Percentiles rank a stretch among this genome's conserved stretches.
Conservation (phyloP, 495 filamentous ascomycete species). For the Delitschia confertaspora region DNA sequence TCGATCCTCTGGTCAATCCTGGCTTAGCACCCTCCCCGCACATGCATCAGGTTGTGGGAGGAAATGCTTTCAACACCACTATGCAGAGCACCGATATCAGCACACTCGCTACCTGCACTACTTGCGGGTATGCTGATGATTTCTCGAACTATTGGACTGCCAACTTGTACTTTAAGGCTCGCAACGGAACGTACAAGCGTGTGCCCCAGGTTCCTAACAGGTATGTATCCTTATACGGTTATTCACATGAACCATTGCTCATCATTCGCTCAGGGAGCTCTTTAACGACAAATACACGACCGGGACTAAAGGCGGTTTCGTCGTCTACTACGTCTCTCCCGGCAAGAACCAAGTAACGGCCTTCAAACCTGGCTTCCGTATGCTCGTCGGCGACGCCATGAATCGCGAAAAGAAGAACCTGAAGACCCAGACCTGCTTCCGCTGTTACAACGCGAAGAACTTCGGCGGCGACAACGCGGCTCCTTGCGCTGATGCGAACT, state of each 20-base stretch:
- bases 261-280: not conserved
- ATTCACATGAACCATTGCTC: not conserved
- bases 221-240: not conserved
- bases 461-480: constrained; percentile 22
- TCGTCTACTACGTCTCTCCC: constrained; percentile 21
- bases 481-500: constrained; percentile 15
- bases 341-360: constrained; percentile 16
- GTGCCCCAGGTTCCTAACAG: constrained; percentile 20
- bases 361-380: constrained; percentile 27
- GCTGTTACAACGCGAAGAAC: constrained; percentile 19
- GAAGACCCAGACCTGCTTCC: constrained; percentile 23
- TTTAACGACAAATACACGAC: constrained; percentile 20
- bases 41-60: constrained; percentile 24
- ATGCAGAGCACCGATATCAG: constrained; percentile 16
- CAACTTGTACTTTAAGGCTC: constrained; percentile 23
- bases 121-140: constrained; percentile 15
- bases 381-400: constrained; percentile 22
- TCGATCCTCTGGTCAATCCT: constrained; percentile 24
- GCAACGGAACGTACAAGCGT: constrained; percentile 23
- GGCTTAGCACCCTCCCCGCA: constrained; percentile 16
- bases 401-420: constrained; percentile 2
- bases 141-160: constrained; percentile 25
- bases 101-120: constrained; percentile 15
- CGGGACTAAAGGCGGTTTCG: constrained; percentile 13
- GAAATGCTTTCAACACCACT: constrained; percentile 19